Conservation (phyloP, 805 yeast species). For the Wickerhamiella cacticola region DNA sequence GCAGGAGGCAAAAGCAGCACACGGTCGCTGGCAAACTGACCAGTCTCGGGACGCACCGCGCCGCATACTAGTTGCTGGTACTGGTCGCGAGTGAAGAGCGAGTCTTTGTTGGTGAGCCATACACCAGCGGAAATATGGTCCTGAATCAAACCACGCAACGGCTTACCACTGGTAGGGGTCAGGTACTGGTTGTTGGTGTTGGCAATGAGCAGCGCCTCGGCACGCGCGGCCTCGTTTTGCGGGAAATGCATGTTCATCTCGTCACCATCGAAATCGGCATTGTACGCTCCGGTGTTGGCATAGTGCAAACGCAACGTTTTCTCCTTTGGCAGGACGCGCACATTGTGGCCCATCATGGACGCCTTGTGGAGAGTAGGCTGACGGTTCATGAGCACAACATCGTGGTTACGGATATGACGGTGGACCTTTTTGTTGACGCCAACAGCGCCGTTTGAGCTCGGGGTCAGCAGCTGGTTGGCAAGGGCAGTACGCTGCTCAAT, state of each 20-base stretch:
- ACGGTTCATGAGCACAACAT: constrained; percentile 95
- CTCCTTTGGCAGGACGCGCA: constrained; percentile 92
- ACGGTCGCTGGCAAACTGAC: constrained; percentile 53
- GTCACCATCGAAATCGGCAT: constrained; percentile 98
- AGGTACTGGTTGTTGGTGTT: constrained; percentile 95
- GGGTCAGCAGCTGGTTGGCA: constrained; percentile 90
- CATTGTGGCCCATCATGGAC: constrained; percentile 99
- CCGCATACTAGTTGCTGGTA: constrained; percentile 92
- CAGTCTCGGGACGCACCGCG: constrained; percentile 93
- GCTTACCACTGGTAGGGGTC: constrained; percentile 97
- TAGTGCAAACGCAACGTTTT: constrained; percentile 93
- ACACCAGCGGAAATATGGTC: constrained; percentile 99
- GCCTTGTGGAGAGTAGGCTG: constrained; percentile 99
- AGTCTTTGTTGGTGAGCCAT: constrained; percentile 89
- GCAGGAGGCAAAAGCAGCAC: constrained; percentile 84
- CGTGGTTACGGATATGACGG: constrained; percentile 89
- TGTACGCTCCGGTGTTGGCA: constrained; percentile 98
- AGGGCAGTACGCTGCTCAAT: constrained; percentile 87
- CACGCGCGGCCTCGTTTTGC: constrained; percentile 91
- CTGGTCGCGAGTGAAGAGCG: constrained; percentile 78
- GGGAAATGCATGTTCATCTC: constrained; percentile 99
- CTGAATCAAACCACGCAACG: constrained; percentile 96
- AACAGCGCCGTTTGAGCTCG: constrained; percentile 31
- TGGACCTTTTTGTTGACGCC: constrained; percentile 75
- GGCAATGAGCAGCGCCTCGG: constrained; percentile 90